These are phyloP conservation scores for Phytophthora pseudosyringae DNA, from an alignment of 352 stramenopile species.

Conservation along the genomic window DNA sequence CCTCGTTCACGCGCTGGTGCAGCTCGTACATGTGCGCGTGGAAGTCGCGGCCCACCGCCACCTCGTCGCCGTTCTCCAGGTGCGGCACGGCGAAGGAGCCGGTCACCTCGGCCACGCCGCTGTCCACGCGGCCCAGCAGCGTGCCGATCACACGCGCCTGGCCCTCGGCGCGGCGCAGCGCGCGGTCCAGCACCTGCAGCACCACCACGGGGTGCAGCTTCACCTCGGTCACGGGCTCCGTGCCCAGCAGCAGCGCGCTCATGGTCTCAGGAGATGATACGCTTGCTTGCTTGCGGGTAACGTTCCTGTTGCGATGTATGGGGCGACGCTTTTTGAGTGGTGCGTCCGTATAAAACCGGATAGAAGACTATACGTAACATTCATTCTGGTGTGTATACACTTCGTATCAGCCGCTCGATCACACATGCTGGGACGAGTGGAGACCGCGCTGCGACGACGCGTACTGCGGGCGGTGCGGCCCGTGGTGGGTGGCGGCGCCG, in stretches of 20 bases:
- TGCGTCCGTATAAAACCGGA: conserved; percentile 19
- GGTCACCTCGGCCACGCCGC: conserved; percentile 91
- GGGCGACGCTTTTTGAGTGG: conserved; percentile 5
- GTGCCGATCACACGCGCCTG: conserved; percentile 97
- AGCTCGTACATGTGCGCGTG: conserved; percentile 98
- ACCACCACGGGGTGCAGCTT: conserved; percentile 97
- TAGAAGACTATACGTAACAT: neutral
- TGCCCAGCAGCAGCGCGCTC: conserved; percentile 74
- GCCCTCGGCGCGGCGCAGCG: conserved; percentile 93
- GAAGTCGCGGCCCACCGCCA: conserved; percentile 98
- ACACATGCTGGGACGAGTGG: conserved; percentile 10
- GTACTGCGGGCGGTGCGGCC: conserved; percentile 14
- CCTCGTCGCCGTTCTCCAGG: conserved; percentile 95
- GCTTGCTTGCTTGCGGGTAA: neutral
- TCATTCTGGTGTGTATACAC: conserved; percentile 12
- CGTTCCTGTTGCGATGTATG: neutral
- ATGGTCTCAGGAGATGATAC: conserved; percentile 21
- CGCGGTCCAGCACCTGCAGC: conserved; percentile 97
- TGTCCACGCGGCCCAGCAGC: conserved; percentile 92
- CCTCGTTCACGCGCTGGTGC: conserved; percentile 94
- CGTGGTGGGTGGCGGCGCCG: neutral
- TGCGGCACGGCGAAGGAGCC: conserved; percentile 98
- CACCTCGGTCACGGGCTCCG: conserved; percentile 81
- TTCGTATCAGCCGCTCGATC: neutral
- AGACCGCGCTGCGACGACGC: conserved; percentile 16